Evolutionary conservation across 1,284 basidiomycete genomes (phyloP).

Genomic region (Butyriboletus appendiculatus): DNA sequence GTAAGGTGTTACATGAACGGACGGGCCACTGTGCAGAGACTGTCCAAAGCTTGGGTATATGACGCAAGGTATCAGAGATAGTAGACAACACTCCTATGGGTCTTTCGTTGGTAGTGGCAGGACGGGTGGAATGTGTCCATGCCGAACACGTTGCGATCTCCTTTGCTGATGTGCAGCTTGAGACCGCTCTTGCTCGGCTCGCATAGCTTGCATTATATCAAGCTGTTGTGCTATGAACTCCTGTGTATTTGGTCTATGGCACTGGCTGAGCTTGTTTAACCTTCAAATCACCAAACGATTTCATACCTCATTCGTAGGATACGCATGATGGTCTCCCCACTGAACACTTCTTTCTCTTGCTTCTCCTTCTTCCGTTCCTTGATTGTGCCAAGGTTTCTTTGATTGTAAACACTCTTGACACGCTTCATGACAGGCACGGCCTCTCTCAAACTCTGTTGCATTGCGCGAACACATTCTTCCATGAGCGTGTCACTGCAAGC

Average conservation of each 20-base stretch:
- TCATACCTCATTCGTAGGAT: conserved; percentile 91
- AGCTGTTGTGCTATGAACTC: conserved; percentile 91
- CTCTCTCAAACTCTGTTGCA: conserved; percentile 78
- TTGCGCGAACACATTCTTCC: conserved; percentile 96
- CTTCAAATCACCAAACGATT: background rate
- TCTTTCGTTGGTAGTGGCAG: conserved; percentile 32
- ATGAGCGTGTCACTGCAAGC: conserved; percentile 77
- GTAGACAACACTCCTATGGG: conserved; percentile 9
- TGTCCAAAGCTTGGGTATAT: conserved; percentile 29
- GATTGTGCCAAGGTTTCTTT: conserved; percentile 95
- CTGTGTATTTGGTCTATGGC: conserved; percentile 65
- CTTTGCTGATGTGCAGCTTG: conserved; percentile 57
- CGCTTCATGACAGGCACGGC: conserved; percentile 82
- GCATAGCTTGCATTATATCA: conserved; percentile 73
- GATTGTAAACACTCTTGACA: conserved; percentile 87
- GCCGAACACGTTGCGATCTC: conserved; percentile 46
- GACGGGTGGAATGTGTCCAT: conserved; percentile 27
- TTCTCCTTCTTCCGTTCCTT: conserved; percentile 92
- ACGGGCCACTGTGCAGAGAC: conserved; percentile 1
- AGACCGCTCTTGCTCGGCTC: conserved; percentile 69
- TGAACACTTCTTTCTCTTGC: conserved; percentile 67
- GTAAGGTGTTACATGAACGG: conserved; percentile 6
- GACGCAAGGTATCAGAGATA: conserved; percentile 24
- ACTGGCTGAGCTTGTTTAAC: conserved; percentile 1
- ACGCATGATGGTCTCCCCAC: conserved; percentile 87